Evolutionary conservation across 768 basidiomycete genomes (phyloP), one percentile per base, ranked within the genome.

Genomic region (Austroboletus eburneus): DNA sequence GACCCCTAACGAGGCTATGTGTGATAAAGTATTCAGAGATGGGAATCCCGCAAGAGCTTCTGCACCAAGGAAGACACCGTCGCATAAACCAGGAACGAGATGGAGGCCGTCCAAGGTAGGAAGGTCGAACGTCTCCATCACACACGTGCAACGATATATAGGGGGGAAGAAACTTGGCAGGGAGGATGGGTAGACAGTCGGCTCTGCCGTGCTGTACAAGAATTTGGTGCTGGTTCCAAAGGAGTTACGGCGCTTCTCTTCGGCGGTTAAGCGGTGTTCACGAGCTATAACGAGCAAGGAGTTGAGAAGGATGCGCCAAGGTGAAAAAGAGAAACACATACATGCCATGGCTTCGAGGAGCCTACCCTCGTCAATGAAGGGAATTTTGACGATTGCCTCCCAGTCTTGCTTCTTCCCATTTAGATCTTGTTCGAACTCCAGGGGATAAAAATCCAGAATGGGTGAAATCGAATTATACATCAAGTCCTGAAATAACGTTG

Each of bases 341-440:
- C 91, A 67, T 25, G 73, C 69, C 95, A 99, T 97, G 3, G 94
- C 89, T 25, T 72, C 72, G 25, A 96, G 69, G 18, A 99, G 64
- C 42, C 91, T 75, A 10, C 69, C 56, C 64, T 94, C 82, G 38
- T 96, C 84, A 50, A 99, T 97, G 67, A 99, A 99, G 0, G 96
- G 96, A 55, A 99, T 97, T 71, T 98, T 98, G 44, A 99, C 92
- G 42, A 98, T 81, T 0, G 96, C 95, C 65, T 99, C 96, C 96
- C 96, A 99, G 21, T 97, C 95, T 56, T 87, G 85, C 64, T 93
- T 98, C 78, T 99, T 99, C 25, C 96, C 96, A 56, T 99, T 98
- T 61, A 96, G 68, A 69, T 99, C 96, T 54, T 79, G 82, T 54
- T 91, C 92, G 55, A 98, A 98, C 43, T 92, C 84, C 14, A 73